phyloP scores from a whole-genome alignment of 257 asterid genomes.

The Thymus mandschuricus region DNA sequence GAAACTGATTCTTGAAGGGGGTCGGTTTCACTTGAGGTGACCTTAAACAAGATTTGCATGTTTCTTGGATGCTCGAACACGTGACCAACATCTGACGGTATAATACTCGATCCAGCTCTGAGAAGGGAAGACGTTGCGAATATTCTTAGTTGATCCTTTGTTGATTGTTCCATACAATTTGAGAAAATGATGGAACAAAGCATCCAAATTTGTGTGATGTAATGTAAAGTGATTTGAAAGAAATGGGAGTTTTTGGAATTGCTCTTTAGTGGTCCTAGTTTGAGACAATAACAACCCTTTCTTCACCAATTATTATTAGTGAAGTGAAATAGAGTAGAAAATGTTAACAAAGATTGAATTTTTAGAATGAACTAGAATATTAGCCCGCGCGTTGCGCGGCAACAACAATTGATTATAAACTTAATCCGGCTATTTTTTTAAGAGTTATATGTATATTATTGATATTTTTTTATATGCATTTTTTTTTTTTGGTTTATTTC shows the following conservation, averaged over 20 bases:
- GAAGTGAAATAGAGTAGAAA: too few relatives aligned
- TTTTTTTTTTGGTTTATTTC: too few relatives aligned
- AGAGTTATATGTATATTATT: too few relatives aligned
- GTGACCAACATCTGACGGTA: too few relatives aligned
- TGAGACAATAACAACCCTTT: not conserved
- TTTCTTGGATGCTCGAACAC: not conserved
- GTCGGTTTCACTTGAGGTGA: constrained; percentile 29
- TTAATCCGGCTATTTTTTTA: too few relatives aligned
- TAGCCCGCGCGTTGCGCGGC: too few relatives aligned
- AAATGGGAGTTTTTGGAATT: constrained; percentile 30
- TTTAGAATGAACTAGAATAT: not conserved
- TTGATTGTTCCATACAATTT: constrained; percentile 24
- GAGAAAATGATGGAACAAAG: constrained; percentile 30
- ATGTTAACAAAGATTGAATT: too few relatives aligned
- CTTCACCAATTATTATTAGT: not conserved
- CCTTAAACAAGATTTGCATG: constrained; percentile 29
- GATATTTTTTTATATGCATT: too few relatives aligned
- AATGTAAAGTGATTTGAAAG: constrained; percentile 22
- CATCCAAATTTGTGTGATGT: constrained; percentile 20
- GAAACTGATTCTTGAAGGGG: not conserved
- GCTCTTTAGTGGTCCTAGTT: constrained; percentile 40
- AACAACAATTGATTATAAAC: too few relatives aligned
- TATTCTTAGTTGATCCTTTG: constrained; percentile 39
- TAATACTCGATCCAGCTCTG: too few relatives aligned
- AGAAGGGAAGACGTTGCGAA: too few relatives aligned